A percentile compares a stretch with the other conserved stretches of the same genome.
Evolutionary conservation across 2,329 filamentous ascomycete genomes (phyloP).

Genomic region (Fusarium sp.): DNA sequence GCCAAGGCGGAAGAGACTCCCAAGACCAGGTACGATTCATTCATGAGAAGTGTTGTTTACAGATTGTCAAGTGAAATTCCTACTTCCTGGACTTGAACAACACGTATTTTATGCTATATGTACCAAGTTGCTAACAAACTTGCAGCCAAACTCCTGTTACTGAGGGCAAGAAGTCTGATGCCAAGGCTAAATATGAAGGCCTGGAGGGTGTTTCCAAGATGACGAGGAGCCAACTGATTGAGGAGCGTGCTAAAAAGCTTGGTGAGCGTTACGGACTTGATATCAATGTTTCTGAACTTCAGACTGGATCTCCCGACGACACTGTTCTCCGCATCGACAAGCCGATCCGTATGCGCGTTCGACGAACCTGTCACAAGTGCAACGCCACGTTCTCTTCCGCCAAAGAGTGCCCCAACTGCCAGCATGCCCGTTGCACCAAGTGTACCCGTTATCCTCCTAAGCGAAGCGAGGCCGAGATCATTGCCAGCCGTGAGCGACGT

Average conservation of each 20-base stretch:
- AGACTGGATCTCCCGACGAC: slow-evolving; percentile 60
- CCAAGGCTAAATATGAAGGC: slow-evolving; percentile 45
- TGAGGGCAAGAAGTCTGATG: slow-evolving; percentile 40
- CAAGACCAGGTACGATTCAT: slow-evolving; percentile 44
- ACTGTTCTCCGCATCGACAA: slow-evolving; percentile 75
- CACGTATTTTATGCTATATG: neutral
- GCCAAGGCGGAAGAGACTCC: slow-evolving; percentile 39
- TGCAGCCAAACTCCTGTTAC: slow-evolving; percentile 33
- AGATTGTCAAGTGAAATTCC: neutral
- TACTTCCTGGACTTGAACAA: neutral
- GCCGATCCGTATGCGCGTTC: slow-evolving; percentile 80
- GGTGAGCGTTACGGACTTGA: slow-evolving; percentile 67
- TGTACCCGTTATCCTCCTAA: slow-evolving; percentile 80
- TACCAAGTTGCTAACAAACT: slow-evolving; percentile 12
- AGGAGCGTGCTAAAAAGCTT: slow-evolving; percentile 67
- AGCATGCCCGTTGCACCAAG: slow-evolving; percentile 82
- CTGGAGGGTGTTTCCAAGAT: slow-evolving; percentile 54
- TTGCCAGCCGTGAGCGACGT: slow-evolving; percentile 63
- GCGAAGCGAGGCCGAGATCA: slow-evolving; percentile 66
- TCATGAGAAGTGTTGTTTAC: neutral
- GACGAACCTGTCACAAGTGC: slow-evolving; percentile 85
- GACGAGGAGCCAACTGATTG: slow-evolving; percentile 62
- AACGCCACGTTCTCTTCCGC: slow-evolving; percentile 76
- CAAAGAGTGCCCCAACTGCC: slow-evolving; percentile 80
- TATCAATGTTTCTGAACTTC: slow-evolving; percentile 65